These are phyloP conservation scores for Talaromyces marneffei DNA, from an alignment of 2,329 filamentous ascomycete species.

Conservation along the genomic window DNA sequence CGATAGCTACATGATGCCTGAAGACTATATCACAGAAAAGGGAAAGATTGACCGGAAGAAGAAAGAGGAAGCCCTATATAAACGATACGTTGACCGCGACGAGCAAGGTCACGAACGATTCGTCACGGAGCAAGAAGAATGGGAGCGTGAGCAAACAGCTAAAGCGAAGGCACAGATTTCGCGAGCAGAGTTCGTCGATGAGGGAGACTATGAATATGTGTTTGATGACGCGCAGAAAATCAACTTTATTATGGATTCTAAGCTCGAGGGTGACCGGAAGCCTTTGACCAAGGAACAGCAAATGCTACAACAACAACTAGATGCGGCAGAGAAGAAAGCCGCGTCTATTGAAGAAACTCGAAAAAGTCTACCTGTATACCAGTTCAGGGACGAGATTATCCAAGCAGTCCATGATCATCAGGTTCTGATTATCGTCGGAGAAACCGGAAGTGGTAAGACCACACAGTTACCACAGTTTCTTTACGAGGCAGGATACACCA, in stretches of 20 bases:
- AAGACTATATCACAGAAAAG: slow-evolving; percentile 92
- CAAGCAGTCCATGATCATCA: slow-evolving; percentile 82
- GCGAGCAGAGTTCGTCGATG: slow-evolving; percentile 66
- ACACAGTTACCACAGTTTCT: slow-evolving; percentile 93
- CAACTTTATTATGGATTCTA: slow-evolving; percentile 72
- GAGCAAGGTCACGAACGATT: slow-evolving; percentile 84
- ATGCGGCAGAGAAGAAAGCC: slow-evolving; percentile 82
- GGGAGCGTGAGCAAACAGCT: slow-evolving; percentile 82
- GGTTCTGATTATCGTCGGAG: slow-evolving; percentile 84
- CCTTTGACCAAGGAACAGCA: slow-evolving; percentile 71
- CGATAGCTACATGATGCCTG: slow-evolving; percentile 87
- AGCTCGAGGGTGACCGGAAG: slow-evolving; percentile 65
- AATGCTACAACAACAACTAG: slow-evolving; percentile 71
- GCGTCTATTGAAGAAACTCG: slow-evolving; percentile 85
- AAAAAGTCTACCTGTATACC: slow-evolving; percentile 83
- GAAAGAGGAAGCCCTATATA: slow-evolving; percentile 86
- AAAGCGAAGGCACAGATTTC: slow-evolving; percentile 85
- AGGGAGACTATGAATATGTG: slow-evolving; percentile 85
- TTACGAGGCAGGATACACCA: slow-evolving; percentile 84
- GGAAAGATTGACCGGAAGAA: slow-evolving; percentile 80
- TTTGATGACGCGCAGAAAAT: slow-evolving; percentile 86
- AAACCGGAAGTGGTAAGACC: slow-evolving; percentile 93
- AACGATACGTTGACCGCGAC: slow-evolving; percentile 80
- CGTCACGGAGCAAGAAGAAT: slow-evolving; percentile 90
- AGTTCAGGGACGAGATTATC: slow-evolving; percentile 78